phyloP scores from a whole-genome alignment of 345 rosid species.

The Gossypium stocksii region DNA sequence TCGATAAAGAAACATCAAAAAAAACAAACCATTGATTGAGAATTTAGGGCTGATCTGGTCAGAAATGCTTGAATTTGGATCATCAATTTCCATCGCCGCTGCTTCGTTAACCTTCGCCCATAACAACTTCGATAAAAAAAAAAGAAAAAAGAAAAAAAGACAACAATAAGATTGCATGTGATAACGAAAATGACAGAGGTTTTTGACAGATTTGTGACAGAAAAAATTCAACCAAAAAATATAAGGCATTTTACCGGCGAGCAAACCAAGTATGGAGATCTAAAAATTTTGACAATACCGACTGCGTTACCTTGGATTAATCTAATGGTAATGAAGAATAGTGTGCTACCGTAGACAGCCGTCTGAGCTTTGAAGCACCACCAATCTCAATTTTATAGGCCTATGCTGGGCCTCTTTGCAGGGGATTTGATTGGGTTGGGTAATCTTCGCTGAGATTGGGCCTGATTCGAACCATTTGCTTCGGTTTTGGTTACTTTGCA shows the following conservation, averaged over 20 bases:
- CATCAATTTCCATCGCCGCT: slow-evolving; percentile 75
- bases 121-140: slow-evolving; percentile 17
- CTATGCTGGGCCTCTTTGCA: neutral
- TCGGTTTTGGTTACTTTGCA: no score
- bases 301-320: slow-evolving; percentile 15
- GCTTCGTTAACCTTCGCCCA: slow-evolving; percentile 42
- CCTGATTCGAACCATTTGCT: neutral
- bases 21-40: slow-evolving; percentile 68
- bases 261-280: slow-evolving; percentile 1
- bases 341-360: neutral
- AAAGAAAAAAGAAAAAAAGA: neutral
- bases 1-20: neutral
- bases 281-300: neutral
- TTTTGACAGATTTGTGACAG: neutral
- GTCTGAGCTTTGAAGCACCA: no score
- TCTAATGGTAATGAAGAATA: neutral
- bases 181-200: neutral
- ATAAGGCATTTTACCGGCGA: neutral
- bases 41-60: slow-evolving; percentile 64
- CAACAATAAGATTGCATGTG: neutral
- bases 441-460: no score
- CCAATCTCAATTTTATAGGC: no score
- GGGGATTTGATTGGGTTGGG: neutral
- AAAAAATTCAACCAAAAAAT: neutral
- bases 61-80: slow-evolving; percentile 38